phyloP scores from a whole-genome alignment of 2,329 filamentous ascomycete species.

The Ceratocystis eucalypticola region DNA sequence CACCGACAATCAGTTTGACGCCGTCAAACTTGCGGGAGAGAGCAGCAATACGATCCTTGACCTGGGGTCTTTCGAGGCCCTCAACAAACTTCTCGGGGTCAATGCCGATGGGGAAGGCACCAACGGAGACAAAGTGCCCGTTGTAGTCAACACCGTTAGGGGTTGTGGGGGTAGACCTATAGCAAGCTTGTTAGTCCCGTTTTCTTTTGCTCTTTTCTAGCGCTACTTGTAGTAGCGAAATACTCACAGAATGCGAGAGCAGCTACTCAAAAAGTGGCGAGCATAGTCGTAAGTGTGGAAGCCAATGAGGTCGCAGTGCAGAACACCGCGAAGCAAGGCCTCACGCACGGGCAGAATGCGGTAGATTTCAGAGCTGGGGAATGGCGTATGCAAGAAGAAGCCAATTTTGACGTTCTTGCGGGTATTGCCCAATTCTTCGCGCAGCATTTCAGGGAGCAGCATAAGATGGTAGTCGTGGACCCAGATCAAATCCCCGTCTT shows the following conservation, averaged over 20 bases:
- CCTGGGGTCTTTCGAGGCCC: slow-evolving; percentile 69
- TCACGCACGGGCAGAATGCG: slow-evolving; percentile 87
- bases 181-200: neutral
- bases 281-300: slow-evolving; percentile 99
- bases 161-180: slow-evolving; percentile 56
- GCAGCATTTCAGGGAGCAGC: slow-evolving; percentile 89
- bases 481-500: slow-evolving; percentile 93
- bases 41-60: slow-evolving; percentile 73
- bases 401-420: slow-evolving; percentile 94
- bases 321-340: slow-evolving; percentile 69
- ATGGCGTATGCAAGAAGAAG: slow-evolving; percentile 95
- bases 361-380: slow-evolving; percentile 94
- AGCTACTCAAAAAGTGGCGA: slow-evolving; percentile 92
- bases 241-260: slow-evolving; percentile 73
- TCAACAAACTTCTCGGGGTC: slow-evolving; percentile 94
- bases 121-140: slow-evolving; percentile 76
- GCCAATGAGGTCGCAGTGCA: slow-evolving; percentile 89
- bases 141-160: slow-evolving; percentile 89
- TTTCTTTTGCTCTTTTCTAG: neutral
- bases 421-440: slow-evolving; percentile 66
- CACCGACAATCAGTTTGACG: slow-evolving; percentile 90
- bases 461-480: slow-evolving; percentile 98
- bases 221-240: no score
- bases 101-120: slow-evolving; percentile 94
- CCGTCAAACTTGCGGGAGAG: slow-evolving; percentile 86